Evolutionary conservation across 2,329 filamentous ascomycete genomes (phyloP), one percentile per base, ranked within the genome.

Genomic region (Aspergillus udagawae): DNA sequence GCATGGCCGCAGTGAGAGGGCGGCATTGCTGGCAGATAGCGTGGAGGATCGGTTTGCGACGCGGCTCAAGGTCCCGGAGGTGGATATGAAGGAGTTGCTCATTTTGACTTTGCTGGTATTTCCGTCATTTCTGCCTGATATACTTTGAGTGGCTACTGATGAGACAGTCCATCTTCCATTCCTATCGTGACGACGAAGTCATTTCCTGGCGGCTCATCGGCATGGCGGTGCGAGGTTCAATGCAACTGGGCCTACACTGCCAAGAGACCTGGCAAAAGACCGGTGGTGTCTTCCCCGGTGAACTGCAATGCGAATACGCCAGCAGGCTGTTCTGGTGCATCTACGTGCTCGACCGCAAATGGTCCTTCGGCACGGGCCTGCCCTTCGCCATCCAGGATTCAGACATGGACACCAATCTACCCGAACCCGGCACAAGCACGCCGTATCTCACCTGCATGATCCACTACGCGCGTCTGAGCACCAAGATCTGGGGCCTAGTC

Each of bases 1-100:
- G 6, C 85, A 88, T 63, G 92, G 91, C 0, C 85, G 88, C 59
- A 93, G 90, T 70, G 83, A 88, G 44, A 82, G 65, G 17, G 71
- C 70, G 2, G 70, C 69, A 1, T 57, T 67, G 35, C 53, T 73
- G 50, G 71, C 71, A 7, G 66, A 73, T 56, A 72, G 68, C 53
- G 71, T 73, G 2, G 71, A 73, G 53, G 67, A 73, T 55, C 68
- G 63, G 12, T 74, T 74, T 56, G 70, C 70, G 3, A 63, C 58
- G 20, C 62, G 71, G 3, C 52, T 72, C 20, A 74, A 74, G 48
- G 61, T 73, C 48, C 65, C 70, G 1, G 68, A 73, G 53, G 71
- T 74, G n/a, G 71, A 74, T 35, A 74, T 74, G 71, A 74, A 74
- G 49, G 71, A 74, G 47, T 59, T 72, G 44, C 62, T 73, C 12